These are phyloP conservation scores for Colletotrichum tofieldiae DNA, from an alignment of 2,329 filamentous ascomycete genomes.

Conservation along the genomic window DNA sequence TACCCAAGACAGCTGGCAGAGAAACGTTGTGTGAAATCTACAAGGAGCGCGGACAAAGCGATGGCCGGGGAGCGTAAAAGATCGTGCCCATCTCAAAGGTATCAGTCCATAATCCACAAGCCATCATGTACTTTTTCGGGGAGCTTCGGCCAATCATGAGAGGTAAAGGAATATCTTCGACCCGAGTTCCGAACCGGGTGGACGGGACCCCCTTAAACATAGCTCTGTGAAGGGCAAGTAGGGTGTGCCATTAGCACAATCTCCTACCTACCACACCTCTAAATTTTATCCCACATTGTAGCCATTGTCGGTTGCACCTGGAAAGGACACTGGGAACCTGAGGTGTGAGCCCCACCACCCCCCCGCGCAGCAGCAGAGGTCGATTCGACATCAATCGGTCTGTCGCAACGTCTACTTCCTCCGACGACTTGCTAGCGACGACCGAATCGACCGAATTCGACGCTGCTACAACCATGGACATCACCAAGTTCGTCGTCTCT, in stretches of 20 bases:
- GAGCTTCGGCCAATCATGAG: constrained; percentile 33
- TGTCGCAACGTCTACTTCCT: constrained; percentile 11
- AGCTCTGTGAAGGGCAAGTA: neutral
- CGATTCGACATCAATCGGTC: constrained; percentile 28
- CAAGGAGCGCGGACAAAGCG: neutral
- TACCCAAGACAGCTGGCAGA: neutral
- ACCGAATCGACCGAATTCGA: constrained; percentile 1
- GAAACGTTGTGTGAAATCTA: neutral
- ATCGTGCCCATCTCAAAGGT: neutral
- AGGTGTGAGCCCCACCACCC: constrained; percentile 32
- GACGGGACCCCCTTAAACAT: neutral
- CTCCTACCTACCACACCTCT: constrained; percentile 1
- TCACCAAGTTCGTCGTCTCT: constrained; percentile 86
- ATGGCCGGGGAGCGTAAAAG: neutral
- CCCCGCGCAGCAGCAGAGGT: constrained; percentile 39
- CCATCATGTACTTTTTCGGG: constrained; percentile 20
- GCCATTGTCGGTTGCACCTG: neutral
- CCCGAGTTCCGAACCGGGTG: constrained; percentile 2
- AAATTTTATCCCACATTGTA: constrained; percentile 27
- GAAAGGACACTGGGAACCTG: constrained; percentile 28
- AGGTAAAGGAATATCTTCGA: constrained; percentile 17
- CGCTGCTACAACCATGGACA: constrained; percentile 76
- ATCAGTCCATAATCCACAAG: constrained; percentile 27
- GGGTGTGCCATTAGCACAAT: neutral
- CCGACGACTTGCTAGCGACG: neutral